These are phyloP conservation scores for Cryptococcus sp. DNA, from an alignment of 1,284 basidiomycete genomes.

Conservation along the genomic window DNA sequence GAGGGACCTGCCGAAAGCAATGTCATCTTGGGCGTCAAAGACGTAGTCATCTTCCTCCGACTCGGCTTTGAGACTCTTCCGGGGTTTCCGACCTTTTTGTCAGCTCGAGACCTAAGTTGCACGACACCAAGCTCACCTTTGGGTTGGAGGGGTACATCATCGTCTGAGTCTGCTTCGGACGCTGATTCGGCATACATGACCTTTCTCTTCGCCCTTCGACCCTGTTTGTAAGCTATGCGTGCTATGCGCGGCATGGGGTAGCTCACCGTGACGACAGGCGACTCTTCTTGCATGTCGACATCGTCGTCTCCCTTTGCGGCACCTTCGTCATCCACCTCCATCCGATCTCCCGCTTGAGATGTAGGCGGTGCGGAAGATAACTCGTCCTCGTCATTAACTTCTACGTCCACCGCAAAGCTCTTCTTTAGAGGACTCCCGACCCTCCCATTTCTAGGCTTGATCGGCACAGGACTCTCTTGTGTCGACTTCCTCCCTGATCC, in stretches of 20 bases:
- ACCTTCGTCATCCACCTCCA: conserved; percentile 10
- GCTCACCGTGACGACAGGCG: conserved; percentile 24
- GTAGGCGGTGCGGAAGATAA: conserved; percentile 23
- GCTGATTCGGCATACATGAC: conserved; percentile 43
- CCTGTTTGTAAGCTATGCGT: conserved; percentile 12
- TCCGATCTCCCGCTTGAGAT: conserved; percentile 16
- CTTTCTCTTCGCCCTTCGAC: conserved; percentile 40
- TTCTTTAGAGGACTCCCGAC: conserved; percentile 17
- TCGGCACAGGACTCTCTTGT: conserved; percentile 11
- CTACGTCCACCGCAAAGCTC: conserved; percentile 5
- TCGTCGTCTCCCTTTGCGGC: conserved; percentile 20
- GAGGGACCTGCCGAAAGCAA: conserved; percentile 30
- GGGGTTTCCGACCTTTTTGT: conserved; percentile 20
- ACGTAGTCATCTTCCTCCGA: conserved; percentile 42
- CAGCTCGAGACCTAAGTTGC: background rate
- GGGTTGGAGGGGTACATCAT: too few species aligned
- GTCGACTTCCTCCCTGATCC: conserved; percentile 10
- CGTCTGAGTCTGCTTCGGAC: conserved; percentile 13
- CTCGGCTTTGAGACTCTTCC: conserved; percentile 39
- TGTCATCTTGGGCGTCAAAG: conserved; percentile 39
- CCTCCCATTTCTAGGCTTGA: too few species aligned
- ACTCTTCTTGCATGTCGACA: conserved; percentile 14
- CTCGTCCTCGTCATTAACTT: conserved; percentile 26
- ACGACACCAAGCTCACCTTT: background rate
- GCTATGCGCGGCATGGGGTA: conserved; percentile 2